Percentiles rank a stretch among this genome's conserved stretches.
phyloP scores from a whole-genome alignment of 1,139 yeast genomes.

The Citeromyces hawaiiensis region DNA sequence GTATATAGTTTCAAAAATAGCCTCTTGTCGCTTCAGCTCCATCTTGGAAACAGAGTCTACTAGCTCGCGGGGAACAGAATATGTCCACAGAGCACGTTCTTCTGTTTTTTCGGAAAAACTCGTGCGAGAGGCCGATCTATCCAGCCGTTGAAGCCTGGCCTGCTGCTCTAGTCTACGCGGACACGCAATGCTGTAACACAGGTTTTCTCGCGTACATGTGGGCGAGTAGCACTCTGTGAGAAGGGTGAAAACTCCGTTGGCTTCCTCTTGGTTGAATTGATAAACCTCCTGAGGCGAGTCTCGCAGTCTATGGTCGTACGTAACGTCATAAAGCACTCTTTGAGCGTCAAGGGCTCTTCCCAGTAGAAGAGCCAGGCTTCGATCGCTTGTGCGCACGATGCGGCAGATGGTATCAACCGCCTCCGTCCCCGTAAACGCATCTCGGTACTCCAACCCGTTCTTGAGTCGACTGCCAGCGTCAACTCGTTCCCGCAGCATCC shows the following conservation, averaged over 20 bases:
- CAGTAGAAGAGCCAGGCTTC: conserved; percentile 75
- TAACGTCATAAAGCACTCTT: conserved; percentile 87
- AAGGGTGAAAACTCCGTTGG: conserved; percentile 78
- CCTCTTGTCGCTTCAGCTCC: conserved; percentile 89
- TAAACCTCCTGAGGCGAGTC: conserved; percentile 84
- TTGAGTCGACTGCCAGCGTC: conserved; percentile 71
- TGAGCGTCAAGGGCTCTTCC: conserved; percentile 95
- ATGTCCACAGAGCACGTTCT: conserved; percentile 86
- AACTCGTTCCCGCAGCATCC: conserved; percentile 58
- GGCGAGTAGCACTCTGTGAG: conserved; percentile 94
- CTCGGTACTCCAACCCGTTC: conserved; percentile 90
- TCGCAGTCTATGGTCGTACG: conserved; percentile 84
- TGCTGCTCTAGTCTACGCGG: conserved; percentile 95
- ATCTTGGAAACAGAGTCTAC: conserved; percentile 70
- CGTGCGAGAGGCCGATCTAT: conserved; percentile 69
- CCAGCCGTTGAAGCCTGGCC: conserved; percentile 77
- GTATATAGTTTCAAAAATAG: conserved; percentile 84
- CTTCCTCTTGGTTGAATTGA: conserved; percentile 30
- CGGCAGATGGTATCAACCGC: conserved; percentile 84
- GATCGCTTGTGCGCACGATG: conserved; percentile 78
- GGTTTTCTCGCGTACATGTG: conserved; percentile 77
- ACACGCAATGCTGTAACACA: conserved; percentile 95
- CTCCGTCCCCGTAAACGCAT: conserved; percentile 88
- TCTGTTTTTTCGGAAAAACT: conserved; percentile 70
- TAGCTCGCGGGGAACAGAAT: conserved; percentile 73